phyloP scores from a whole-genome alignment of 164 flowering plant genomes.

The Stephania cephalantha region DNA sequence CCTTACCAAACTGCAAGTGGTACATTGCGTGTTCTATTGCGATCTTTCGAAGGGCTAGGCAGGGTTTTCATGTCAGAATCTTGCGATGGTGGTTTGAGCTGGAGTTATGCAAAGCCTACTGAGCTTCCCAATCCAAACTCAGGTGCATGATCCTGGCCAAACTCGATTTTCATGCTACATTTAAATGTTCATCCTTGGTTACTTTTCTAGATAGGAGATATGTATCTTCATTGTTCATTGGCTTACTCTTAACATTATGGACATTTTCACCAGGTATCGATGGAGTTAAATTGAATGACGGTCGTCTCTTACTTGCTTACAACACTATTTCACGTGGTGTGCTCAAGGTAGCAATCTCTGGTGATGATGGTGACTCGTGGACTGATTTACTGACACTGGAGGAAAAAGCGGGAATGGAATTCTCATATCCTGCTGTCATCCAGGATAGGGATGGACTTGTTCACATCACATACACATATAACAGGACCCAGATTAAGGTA shows the following conservation, averaged over 20 bases:
- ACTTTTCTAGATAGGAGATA: not conserved
- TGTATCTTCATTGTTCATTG: not conserved
- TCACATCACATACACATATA: slow-evolving; percentile 77
- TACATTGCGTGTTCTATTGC: slow-evolving; percentile 55
- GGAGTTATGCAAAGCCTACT: slow-evolving; percentile 66
- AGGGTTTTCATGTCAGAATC: slow-evolving; percentile 89
- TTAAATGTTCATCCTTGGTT: not conserved
- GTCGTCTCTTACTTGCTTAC: slow-evolving; percentile 66
- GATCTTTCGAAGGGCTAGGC: slow-evolving; percentile 58
- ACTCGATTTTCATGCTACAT: not conserved
- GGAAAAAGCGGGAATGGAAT: slow-evolving; percentile 60
- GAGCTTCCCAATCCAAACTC: slow-evolving; percentile 90
- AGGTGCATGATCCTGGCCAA: slow-evolving; percentile 33
- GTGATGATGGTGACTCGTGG: slow-evolving; percentile 88
- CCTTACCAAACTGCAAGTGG: slow-evolving; percentile 71
- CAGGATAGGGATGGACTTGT: slow-evolving; percentile 58
- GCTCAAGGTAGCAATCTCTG: slow-evolving; percentile 70
- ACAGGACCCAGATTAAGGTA: slow-evolving; percentile 84
- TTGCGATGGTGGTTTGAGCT: slow-evolving; percentile 63
- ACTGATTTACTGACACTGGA: slow-evolving; percentile 61
- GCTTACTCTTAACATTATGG: not conserved
- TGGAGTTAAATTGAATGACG: slow-evolving; percentile 79
- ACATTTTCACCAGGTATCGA: slow-evolving; percentile 55
- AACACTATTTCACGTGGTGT: slow-evolving; percentile 74
- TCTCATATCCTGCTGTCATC: slow-evolving; percentile 92